These are phyloP conservation scores for Colletotrichum coccodes DNA, from an alignment of 2,329 filamentous ascomycete genomes.

Conservation along the genomic window DNA sequence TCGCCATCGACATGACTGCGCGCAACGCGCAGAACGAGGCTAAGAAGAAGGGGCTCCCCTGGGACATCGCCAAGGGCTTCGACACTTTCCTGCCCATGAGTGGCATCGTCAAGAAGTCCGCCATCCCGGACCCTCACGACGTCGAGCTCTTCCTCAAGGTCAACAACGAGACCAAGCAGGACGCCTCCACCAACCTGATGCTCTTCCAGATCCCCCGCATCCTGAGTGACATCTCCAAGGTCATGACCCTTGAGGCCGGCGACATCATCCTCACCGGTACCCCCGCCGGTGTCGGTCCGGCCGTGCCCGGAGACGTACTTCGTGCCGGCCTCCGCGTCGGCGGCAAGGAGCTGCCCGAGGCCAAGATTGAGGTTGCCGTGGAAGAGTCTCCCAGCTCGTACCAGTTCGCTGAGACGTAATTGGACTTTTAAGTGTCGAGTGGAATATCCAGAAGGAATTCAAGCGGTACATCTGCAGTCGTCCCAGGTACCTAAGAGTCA, in stretches of 20 bases:
- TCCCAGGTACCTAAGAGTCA: background rate
- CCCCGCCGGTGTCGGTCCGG: slow-evolving; percentile 91
- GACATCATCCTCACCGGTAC: slow-evolving; percentile 97
- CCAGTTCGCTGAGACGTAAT: slow-evolving; percentile 77
- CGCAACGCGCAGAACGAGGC: slow-evolving; percentile 96
- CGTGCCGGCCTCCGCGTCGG: slow-evolving; percentile 82
- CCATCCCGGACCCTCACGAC: slow-evolving; percentile 88
- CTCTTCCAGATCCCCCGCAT: slow-evolving; percentile 90
- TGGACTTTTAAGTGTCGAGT: background rate
- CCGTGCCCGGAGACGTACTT: slow-evolving; percentile 88
- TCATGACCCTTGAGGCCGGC: slow-evolving; percentile 92
- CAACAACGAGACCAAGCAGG: slow-evolving; percentile 81
- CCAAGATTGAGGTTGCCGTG: slow-evolving; percentile 84
- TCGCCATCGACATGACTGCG: slow-evolving; percentile 97
- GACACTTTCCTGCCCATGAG: slow-evolving; percentile 96
- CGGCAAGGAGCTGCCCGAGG: slow-evolving; percentile 87
- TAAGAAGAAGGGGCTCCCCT: slow-evolving; percentile 96
- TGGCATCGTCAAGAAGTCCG: slow-evolving; percentile 80
- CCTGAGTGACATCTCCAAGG: slow-evolving; percentile 89
- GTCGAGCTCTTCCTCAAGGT: slow-evolving; percentile 88
- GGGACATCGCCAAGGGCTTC: slow-evolving; percentile 97
- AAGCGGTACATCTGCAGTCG: background rate
- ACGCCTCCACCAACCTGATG: slow-evolving; percentile 93
- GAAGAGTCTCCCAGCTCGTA: slow-evolving; percentile 83
- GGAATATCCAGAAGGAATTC: background rate